These are phyloP conservation scores for Pogostemon cablin DNA, from an alignment of 257 asterid species.

Conservation along the genomic window DNA sequence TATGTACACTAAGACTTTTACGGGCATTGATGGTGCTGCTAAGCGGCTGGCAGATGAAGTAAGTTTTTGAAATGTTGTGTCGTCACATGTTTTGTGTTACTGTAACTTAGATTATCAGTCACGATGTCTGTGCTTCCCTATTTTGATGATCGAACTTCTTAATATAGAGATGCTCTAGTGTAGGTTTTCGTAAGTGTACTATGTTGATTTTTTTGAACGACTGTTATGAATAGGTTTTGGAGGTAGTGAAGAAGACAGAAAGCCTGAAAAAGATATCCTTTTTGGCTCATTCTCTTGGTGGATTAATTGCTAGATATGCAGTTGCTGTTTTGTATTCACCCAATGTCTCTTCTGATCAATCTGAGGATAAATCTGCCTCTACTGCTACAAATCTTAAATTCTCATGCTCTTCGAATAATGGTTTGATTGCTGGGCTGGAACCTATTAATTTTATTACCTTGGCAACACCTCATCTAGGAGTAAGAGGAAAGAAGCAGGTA, in stretches of 20 bases:
- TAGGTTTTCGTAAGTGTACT: neutral
- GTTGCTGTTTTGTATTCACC: conserved; percentile 68
- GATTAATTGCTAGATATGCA: conserved; percentile 90
- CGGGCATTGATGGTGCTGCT: conserved; percentile 91
- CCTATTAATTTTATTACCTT: conserved; percentile 88
- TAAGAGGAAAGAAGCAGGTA: conserved; percentile 95
- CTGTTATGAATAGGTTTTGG: conserved; percentile 54
- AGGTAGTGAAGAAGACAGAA: conserved; percentile 62
- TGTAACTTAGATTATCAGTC: conserved; percentile 21
- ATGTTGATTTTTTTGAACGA: conserved; percentile 2
- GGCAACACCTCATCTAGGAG: conserved; percentile 99
- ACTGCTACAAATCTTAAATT: conserved; percentile 34
- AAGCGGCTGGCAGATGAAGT: conserved; percentile 94
- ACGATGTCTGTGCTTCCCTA: neutral
- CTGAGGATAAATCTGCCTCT: conserved; percentile 40
- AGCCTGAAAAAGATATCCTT: conserved; percentile 78
- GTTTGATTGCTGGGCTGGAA: conserved; percentile 83
- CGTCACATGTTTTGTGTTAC: conserved; percentile 6
- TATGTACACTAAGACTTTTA: conserved; percentile 78
- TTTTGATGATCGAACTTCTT: neutral
- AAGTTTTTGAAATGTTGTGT: conserved; percentile 39
- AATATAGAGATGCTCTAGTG: neutral
- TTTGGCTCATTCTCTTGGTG: conserved; percentile 98
- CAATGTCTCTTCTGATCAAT: conserved; percentile 33
- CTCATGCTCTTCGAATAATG: conserved; percentile 42